These are phyloP conservation scores for Bondarzewia mesenterica DNA, from an alignment of 1,284 basidiomycete genomes.

Conservation along the genomic window DNA sequence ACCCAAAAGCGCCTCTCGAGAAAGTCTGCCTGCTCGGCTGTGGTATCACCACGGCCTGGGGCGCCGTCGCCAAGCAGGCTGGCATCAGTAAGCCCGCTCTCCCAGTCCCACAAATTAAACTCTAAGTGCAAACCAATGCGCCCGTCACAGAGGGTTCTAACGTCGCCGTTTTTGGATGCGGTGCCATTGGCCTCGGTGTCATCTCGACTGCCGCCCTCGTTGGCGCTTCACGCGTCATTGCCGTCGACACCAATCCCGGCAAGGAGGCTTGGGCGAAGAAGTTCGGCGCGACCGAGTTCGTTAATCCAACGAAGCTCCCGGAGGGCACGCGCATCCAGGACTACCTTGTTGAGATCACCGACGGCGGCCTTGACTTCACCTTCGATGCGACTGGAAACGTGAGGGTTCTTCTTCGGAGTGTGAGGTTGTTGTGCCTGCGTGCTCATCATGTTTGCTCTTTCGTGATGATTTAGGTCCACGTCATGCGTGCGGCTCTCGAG, in stretches of 20 bases:
- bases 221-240: slow-evolving; percentile 84
- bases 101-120: not conserved
- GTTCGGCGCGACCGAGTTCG: slow-evolving; percentile 96
- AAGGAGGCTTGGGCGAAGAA: slow-evolving; percentile 88
- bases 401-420: slow-evolving; percentile 12
- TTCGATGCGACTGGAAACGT: slow-evolving; percentile 97
- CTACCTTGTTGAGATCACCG: slow-evolving; percentile 86
- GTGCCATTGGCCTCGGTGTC: slow-evolving; percentile 93
- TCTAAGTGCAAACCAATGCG: slow-evolving; percentile 1
- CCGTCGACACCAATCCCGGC: slow-evolving; percentile 82
- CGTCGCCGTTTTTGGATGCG: slow-evolving; percentile 93
- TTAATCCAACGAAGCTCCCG: slow-evolving; percentile 77
- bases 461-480: slow-evolving; percentile 50
- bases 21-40: slow-evolving; percentile 94
- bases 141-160: slow-evolving; percentile 58
- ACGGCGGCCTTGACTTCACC: slow-evolving; percentile 96
- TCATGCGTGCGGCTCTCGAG: slow-evolving; percentile 95
- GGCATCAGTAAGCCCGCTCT: slow-evolving; percentile 56
- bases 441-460: slow-evolving; percentile 5
- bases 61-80: slow-evolving; percentile 76
- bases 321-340: slow-evolving; percentile 84
- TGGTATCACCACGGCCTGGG: slow-evolving; percentile 97
- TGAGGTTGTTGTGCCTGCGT: not conserved
- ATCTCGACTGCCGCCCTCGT: slow-evolving; percentile 77
- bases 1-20: slow-evolving; percentile 81